Conservation (phyloP, 495 filamentous ascomycete species). For the Penicillium angulare region DNA sequence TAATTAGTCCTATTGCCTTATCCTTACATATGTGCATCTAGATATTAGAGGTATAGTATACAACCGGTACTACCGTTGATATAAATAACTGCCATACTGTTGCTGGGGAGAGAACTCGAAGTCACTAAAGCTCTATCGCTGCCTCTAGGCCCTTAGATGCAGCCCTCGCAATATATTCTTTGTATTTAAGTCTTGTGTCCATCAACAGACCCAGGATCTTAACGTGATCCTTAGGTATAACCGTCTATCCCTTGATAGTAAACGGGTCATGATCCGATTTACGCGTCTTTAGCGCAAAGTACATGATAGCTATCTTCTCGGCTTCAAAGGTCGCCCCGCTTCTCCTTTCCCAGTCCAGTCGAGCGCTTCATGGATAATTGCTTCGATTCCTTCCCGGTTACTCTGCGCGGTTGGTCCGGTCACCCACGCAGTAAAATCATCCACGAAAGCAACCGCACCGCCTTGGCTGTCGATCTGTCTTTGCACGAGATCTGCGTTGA, state of each 20-base stretch:
- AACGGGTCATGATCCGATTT: conserved; percentile 12
- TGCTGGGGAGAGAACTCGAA: conserved; percentile 20
- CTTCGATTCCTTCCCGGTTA: too few relatives aligned
- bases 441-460: too few relatives aligned
- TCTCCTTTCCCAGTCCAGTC: too few relatives aligned
- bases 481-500: too few relatives aligned
- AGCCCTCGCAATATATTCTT: conserved; percentile 20
- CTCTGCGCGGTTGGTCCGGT: too few relatives aligned
- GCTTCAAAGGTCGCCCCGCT: too few relatives aligned
- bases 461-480: too few relatives aligned
- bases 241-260: conserved; percentile 15
- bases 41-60: conserved; percentile 11
- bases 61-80: conserved; percentile 3
- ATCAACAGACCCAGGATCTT: conserved; percentile 10
- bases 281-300: background rate
- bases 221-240: conserved; percentile 14
- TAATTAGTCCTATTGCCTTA: conserved; percentile 4
- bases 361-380: too few relatives aligned
- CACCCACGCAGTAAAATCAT: too few relatives aligned
- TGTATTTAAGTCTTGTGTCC: conserved; percentile 23
- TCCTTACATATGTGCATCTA: background rate
- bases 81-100: conserved; percentile 15
- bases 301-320: too few relatives aligned
- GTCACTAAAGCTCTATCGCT: conserved; percentile 25
- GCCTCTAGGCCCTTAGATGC: conserved; percentile 26